phyloP scores from a whole-genome alignment of 768 basidiomycete genomes.

The Trametes cinnabarina region DNA sequence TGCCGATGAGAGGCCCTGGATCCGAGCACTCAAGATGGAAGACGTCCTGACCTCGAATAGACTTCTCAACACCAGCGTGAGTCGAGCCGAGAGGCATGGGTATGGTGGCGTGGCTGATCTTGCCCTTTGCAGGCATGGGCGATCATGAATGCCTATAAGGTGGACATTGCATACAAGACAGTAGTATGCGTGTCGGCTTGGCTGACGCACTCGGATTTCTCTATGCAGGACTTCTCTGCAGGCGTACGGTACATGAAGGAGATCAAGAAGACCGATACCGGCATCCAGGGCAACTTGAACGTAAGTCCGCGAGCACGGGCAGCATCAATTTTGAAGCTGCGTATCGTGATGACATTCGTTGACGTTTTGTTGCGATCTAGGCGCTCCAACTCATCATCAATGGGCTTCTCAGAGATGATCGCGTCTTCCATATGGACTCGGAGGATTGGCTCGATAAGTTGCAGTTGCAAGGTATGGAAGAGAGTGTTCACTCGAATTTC shows the following conservation, averaged over 20 bases:
- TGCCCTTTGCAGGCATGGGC: constrained; percentile 23
- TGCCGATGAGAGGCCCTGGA: constrained; percentile 19
- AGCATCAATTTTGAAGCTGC: neutral
- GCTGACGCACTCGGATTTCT: neutral
- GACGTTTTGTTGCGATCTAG: constrained; percentile 23
- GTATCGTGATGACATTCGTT: neutral
- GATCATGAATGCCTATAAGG: constrained; percentile 23
- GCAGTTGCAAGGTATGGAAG: constrained; percentile 36
- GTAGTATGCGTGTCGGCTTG: neutral
- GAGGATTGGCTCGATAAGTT: constrained; percentile 35
- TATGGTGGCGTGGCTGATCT: neutral
- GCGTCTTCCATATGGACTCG: constrained; percentile 37
- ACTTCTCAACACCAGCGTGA: constrained; percentile 13
- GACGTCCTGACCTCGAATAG: constrained; percentile 13
- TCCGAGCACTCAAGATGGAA: constrained; percentile 22
- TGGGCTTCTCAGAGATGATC: constrained; percentile 39
- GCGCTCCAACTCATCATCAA: constrained; percentile 34
- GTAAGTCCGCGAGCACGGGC: neutral
- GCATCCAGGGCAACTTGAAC: constrained; percentile 8
- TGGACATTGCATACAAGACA: constrained; percentile 2
- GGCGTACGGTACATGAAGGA: constrained; percentile 19
- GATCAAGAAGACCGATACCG: constrained; percentile 7
- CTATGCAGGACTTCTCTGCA: constrained; percentile 18
- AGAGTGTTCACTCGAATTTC: neutral
- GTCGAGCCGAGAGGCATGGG: neutral